A percentile compares a stretch with the other conserved stretches of the same genome.
Conservation (phyloP, 306 rosid species). For the Biancaea sappan region DNA sequence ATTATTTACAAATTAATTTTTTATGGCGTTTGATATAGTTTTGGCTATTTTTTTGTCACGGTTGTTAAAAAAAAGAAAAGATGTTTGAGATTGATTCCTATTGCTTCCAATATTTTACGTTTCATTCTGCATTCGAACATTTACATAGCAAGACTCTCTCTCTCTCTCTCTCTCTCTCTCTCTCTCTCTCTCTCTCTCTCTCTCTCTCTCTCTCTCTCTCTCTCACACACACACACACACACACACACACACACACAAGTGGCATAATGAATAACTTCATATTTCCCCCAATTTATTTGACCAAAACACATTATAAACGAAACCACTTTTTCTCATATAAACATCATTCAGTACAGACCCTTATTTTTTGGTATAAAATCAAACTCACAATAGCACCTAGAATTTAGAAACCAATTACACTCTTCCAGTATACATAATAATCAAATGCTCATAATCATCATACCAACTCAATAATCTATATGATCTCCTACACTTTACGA, state of each 20-base stretch:
- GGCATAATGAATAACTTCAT: background rate
- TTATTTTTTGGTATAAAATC: background rate
- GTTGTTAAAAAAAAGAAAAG: no score
- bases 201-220: no score
- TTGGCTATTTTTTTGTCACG: no score
- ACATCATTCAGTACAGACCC: slow-evolving; percentile 16
- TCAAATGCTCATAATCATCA: background rate
- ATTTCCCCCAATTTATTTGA: background rate
- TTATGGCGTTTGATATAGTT: no score
- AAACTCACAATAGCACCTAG: slow-evolving; percentile 4
- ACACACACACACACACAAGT: background rate
- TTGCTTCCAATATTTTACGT: no score
- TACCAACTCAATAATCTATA: background rate
- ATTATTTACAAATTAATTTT: no score
- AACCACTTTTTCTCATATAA: background rate
- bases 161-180: no score
- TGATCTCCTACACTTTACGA: slow-evolving; percentile 49
- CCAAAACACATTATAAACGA: slow-evolving; percentile 10
- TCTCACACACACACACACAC: no score
- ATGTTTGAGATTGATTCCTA: no score
- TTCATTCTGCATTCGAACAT: no score
- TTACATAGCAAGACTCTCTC: no score
- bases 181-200: no score
- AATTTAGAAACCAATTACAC: background rate
- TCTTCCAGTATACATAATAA: background rate